Conservation (phyloP, 352 stramenopile species). For the Phytophthora crassamura region DNA sequence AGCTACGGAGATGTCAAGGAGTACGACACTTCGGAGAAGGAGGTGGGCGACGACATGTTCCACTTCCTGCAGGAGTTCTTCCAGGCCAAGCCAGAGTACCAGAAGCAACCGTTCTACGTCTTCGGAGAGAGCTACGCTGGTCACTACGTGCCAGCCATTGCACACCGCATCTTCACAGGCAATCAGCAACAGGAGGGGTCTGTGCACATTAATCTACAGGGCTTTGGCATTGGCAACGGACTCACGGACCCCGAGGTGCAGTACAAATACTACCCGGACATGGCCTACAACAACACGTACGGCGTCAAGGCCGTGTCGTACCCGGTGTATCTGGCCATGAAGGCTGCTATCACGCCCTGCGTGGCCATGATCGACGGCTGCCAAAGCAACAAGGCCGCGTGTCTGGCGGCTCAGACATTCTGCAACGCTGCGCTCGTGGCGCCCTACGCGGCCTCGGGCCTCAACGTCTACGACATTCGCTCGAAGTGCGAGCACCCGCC, state of each 20-base stretch:
- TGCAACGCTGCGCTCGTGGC: conserved; percentile 89
- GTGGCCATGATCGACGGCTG: conserved; percentile 87
- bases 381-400: conserved; percentile 78
- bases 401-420: conserved; percentile 87
- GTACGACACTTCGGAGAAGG: conserved; percentile 92
- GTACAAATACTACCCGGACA: conserved; percentile 81
- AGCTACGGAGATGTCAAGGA: conserved; percentile 91
- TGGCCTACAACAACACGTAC: conserved; percentile 94
- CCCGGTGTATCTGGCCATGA: conserved; percentile 70
- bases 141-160: conserved; percentile 93
- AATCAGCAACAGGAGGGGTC: conserved; percentile 67
- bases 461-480: conserved; percentile 93
- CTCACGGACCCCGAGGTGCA: conserved; percentile 95
- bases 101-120: conserved; percentile 92
- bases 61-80: conserved; percentile 97
- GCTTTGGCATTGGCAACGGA: conserved; percentile 97
- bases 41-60: conserved; percentile 96
- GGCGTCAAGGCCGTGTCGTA: conserved; percentile 74
- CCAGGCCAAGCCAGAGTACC: conserved; percentile 89
- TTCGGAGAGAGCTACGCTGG: conserved; percentile 94
- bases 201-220: conserved; percentile 90
- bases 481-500: conserved; percentile 89
- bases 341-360: conserved; percentile 66
- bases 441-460: conserved; percentile 55
- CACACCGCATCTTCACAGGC: conserved; percentile 74